A percentile compares a stretch with the other conserved stretches of the same genome.
Conservation (phyloP, 106 monocot species). For the Dactylorhiza incarnata region DNA sequence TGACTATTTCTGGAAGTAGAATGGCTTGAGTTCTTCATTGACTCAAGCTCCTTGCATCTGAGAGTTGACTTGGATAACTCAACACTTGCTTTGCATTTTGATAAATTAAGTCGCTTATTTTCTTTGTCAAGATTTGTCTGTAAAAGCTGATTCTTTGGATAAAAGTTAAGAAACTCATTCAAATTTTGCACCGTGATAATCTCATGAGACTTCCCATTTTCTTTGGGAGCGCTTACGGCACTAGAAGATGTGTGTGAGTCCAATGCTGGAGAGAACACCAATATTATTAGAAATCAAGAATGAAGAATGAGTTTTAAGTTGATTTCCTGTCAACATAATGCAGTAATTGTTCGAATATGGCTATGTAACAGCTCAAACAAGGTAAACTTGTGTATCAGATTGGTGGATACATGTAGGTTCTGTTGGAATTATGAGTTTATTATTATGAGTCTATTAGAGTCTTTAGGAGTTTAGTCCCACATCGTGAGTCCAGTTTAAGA, state of each 20-base stretch:
- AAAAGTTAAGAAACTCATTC: constrained; percentile 35
- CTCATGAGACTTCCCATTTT: constrained; percentile 21
- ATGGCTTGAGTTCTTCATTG: constrained; percentile 20
- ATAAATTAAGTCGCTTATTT: constrained; percentile 20
- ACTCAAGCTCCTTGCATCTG: constrained; percentile 37
- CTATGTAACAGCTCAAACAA: neutral
- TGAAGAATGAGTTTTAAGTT: neutral
- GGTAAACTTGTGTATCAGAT: neutral
- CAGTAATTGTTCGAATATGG: neutral
- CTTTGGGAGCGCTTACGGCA: constrained; percentile 35
- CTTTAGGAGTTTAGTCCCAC: no score
- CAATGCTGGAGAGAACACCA: constrained; percentile 18
- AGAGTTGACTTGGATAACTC: constrained; percentile 27
- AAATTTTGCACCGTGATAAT: constrained; percentile 20
- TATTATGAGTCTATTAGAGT: no score
- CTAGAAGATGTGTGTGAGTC: constrained; percentile 40
- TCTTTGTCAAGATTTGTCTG: constrained; percentile 32
- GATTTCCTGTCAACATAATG: neutral
- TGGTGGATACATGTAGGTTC: neutral
- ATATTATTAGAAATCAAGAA: neutral
- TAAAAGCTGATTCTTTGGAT: constrained; percentile 35
- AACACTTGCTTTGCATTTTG: constrained; percentile 47
- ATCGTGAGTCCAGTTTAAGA: no score
- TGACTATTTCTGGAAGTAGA: constrained; percentile 17
- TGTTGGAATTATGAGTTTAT: no score